Conservation (phyloP, 1,139 yeast genomes). For the Suhomyces guaymorum region DNA sequence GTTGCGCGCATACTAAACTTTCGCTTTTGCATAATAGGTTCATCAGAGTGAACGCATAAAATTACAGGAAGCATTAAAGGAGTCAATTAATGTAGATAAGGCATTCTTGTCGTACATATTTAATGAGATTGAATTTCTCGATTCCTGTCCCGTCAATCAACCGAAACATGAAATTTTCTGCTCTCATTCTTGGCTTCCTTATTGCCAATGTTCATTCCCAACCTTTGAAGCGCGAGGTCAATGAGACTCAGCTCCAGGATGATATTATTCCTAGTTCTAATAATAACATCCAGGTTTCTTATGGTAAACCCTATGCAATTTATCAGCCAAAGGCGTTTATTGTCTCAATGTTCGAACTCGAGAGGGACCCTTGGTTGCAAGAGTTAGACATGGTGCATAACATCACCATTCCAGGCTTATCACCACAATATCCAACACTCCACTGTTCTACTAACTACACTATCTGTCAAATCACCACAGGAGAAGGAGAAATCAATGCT, state of each 20-base stretch:
- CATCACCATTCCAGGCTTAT: slow-evolving; percentile 58
- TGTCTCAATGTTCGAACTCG: slow-evolving; percentile 58
- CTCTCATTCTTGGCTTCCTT: slow-evolving; percentile 14
- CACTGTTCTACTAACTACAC: slow-evolving; percentile 56
- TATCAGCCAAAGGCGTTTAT: slow-evolving; percentile 57
- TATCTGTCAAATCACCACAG: slow-evolving; percentile 63
- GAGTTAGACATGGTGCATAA: slow-evolving; percentile 44
- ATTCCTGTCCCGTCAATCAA: too few species aligned
- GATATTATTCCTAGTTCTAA: slow-evolving; percentile 16
- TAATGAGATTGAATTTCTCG: not conserved
- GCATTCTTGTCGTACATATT: not conserved
- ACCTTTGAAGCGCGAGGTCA: slow-evolving; percentile 25
- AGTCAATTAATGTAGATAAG: not conserved
- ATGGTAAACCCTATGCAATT: slow-evolving; percentile 38
- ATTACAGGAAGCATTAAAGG: not conserved
- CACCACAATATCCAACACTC: slow-evolving; percentile 58
- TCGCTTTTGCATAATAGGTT: too few species aligned
- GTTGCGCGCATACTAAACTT: too few species aligned
- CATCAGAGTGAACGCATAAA: too few species aligned
- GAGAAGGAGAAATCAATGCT: slow-evolving; percentile 71
- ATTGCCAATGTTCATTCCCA: slow-evolving; percentile 20
- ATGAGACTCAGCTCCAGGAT: slow-evolving; percentile 20
- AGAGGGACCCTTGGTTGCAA: slow-evolving; percentile 56
- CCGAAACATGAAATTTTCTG: slow-evolving; percentile 9
- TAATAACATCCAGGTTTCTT: slow-evolving; percentile 26